Percentiles rank a stretch among this genome's conserved stretches.
These are phyloP conservation scores for Nicotiana attenuata DNA, from an alignment of 257 asterid genomes.

Conservation along the genomic window DNA sequence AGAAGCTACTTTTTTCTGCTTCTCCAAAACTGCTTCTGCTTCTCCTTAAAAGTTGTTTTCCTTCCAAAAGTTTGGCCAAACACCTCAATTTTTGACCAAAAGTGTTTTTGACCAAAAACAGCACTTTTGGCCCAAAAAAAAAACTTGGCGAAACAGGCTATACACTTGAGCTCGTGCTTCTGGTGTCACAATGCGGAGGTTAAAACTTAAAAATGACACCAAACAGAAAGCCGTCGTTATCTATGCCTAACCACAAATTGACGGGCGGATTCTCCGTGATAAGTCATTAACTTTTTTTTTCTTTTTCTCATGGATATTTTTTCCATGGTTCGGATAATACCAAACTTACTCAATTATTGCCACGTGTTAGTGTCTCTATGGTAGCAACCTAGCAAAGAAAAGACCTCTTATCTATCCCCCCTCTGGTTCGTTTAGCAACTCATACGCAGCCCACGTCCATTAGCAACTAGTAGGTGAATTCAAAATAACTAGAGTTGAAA, in stretches of 20 bases:
- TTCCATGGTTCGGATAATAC: background rate
- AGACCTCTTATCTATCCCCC: constrained; percentile 1
- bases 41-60: no score
- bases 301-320: background rate
- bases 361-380: background rate
- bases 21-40: no score
- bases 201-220: background rate
- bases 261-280: background rate
- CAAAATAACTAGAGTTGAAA: background rate
- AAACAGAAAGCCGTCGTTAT: background rate
- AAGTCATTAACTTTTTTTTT: background rate
- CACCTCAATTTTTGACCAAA: no score
- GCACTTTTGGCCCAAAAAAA: no score
- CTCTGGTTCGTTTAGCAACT: background rate
- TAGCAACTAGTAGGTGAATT: background rate
- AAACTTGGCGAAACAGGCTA: no score
- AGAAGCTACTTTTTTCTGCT: no score
- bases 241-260: background rate
- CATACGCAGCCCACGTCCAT: background rate
- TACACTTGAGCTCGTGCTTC: no score
- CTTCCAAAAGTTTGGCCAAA: no score
- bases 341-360: background rate
- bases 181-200: no score
- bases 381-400: background rate
- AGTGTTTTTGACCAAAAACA: no score